Evolutionary conservation across 2,329 filamentous ascomycete genomes (phyloP).

Genomic region (Teratosphaeria viscida): DNA sequence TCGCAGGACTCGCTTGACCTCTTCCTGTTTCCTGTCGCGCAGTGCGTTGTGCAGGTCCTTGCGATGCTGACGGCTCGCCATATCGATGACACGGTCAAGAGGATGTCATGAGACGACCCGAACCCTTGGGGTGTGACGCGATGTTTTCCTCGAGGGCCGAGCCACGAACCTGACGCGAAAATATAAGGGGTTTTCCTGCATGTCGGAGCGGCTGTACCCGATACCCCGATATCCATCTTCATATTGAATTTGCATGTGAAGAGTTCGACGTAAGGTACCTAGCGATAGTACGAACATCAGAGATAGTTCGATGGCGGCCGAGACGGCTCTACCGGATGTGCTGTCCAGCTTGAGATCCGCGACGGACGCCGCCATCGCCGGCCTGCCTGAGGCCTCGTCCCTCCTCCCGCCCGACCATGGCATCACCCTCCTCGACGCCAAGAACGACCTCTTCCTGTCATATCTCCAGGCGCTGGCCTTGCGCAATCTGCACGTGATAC

Average conservation of each 20-base stretch:
- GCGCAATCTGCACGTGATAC: constrained; percentile 41
- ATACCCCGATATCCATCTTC: background rate
- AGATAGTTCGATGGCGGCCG: constrained; percentile 24
- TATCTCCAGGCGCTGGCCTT: constrained; percentile 90
- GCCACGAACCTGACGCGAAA: background rate
- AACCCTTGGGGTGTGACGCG: background rate
- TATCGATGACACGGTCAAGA: too few species aligned
- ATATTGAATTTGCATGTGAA: background rate
- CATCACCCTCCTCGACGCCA: constrained; percentile 87
- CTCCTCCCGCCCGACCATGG: constrained; percentile 71
- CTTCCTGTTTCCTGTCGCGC: too few species aligned
- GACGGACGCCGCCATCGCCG: constrained; percentile 48
- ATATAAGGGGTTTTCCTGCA: background rate
- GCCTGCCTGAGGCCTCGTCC: constrained; percentile 45
- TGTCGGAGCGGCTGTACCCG: background rate
- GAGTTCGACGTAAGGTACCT: background rate
- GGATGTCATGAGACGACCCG: too few species aligned
- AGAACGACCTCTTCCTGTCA: constrained; percentile 93
- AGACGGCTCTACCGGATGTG: constrained; percentile 30
- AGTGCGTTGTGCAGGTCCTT: too few species aligned
- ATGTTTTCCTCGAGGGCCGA: background rate
- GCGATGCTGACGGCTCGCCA: too few species aligned
- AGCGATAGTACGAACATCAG: background rate
- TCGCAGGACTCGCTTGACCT: too few species aligned
- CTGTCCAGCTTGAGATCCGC: constrained; percentile 44